phyloP scores from a whole-genome alignment of 2,329 filamentous ascomycete genomes.

The Sporothrix mexicana region DNA sequence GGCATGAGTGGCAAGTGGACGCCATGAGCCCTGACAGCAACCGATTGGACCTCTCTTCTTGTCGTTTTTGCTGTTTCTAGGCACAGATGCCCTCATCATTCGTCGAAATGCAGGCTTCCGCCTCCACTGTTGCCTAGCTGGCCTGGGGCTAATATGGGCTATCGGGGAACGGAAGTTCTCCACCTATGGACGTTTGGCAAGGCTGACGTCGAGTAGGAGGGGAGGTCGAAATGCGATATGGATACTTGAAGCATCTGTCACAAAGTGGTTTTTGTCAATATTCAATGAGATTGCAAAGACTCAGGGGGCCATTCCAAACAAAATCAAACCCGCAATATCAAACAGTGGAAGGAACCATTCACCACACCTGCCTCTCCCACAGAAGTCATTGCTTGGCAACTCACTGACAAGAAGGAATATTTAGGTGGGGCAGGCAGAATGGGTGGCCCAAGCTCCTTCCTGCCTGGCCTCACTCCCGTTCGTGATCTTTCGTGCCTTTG shows the following conservation, averaged over 20 bases:
- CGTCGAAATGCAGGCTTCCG: background rate
- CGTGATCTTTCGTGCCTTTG: too few relatives aligned
- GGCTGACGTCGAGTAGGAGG: background rate
- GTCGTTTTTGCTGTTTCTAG: background rate
- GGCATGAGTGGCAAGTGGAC: background rate
- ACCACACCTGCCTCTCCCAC: background rate
- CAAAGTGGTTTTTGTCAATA: too few relatives aligned
- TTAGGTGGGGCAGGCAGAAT: constrained; percentile 8
- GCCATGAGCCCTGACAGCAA: background rate
- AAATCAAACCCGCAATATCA: too few relatives aligned
- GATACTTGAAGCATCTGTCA: background rate
- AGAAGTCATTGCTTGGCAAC: background rate
- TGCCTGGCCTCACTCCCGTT: background rate
- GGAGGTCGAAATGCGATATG: background rate
- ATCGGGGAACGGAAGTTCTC: background rate
- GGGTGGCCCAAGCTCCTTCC: constrained; percentile 22
- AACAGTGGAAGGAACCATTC: background rate
- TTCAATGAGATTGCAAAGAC: too few relatives aligned
- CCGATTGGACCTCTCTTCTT: too few relatives aligned
- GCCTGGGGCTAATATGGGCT: too few relatives aligned
- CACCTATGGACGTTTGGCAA: background rate
- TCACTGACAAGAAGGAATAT: background rate
- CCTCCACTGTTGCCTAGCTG: constrained; percentile 28
- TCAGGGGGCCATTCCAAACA: too few relatives aligned
- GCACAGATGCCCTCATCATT: background rate